Conservation (phyloP, 1,284 basidiomycete genomes). For the Puccinia triticina region DNA sequence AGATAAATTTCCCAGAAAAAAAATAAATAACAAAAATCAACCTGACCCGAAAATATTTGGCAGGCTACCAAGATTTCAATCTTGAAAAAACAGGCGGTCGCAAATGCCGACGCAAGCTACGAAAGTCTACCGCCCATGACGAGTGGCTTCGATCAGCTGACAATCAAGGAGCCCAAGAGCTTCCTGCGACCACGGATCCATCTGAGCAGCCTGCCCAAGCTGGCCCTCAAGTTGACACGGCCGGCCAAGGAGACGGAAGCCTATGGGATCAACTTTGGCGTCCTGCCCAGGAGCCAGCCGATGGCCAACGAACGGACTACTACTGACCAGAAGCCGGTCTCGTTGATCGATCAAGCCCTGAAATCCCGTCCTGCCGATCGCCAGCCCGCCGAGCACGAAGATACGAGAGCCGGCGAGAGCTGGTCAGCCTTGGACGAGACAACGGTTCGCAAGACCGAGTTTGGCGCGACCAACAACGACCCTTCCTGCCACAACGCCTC, state of each 20-base stretch:
- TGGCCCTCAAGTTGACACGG: slow-evolving; percentile 30
- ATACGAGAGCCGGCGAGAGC: not conserved
- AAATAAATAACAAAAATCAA: not conserved
- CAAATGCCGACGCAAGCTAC: slow-evolving; percentile 42
- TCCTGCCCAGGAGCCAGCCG: slow-evolving; percentile 9
- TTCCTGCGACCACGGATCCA: slow-evolving; percentile 37
- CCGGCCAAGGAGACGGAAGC: slow-evolving; percentile 43
- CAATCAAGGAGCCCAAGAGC: slow-evolving; percentile 24
- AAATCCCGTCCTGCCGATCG: not conserved
- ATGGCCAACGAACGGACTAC: not conserved
- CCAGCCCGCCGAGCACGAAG: not conserved
- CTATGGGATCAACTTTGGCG: slow-evolving; percentile 46
- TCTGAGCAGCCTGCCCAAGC: slow-evolving; percentile 27
- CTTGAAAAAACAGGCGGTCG: slow-evolving; percentile 37
- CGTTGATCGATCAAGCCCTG: slow-evolving; percentile 31
- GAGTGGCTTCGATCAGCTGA: slow-evolving; percentile 38
- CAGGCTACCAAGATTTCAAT: slow-evolving; percentile 15
- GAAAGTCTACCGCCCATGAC: slow-evolving; percentile 38
- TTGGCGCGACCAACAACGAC: slow-evolving; percentile 36
- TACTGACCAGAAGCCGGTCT: not conserved
- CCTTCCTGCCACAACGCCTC: slow-evolving; percentile 44
- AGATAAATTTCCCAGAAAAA: not conserved
- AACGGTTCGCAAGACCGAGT: slow-evolving; percentile 1
- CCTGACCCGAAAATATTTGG: not conserved
- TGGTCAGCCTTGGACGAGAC: not conserved